Conservation (phyloP, 208 protist species). For the Leishmania tropica region DNA sequence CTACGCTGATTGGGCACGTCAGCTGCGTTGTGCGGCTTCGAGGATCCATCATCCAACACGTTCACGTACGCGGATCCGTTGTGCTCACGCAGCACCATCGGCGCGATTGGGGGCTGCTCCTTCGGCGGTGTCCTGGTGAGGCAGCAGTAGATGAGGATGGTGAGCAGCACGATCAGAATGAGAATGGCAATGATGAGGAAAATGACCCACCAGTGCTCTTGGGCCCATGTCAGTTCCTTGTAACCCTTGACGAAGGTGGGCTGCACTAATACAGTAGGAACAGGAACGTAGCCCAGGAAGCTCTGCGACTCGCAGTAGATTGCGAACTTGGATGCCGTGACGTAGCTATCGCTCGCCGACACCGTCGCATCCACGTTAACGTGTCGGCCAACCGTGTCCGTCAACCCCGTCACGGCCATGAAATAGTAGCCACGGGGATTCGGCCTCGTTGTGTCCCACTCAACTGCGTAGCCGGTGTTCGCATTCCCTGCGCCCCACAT, state of each 20-base stretch:
- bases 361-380: slow-evolving; percentile 17
- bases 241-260: slow-evolving; percentile 45
- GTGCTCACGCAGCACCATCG: slow-evolving; percentile 59
- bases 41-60: slow-evolving; percentile 7
- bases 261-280: slow-evolving; percentile 30
- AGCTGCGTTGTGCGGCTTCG: slow-evolving; percentile 7
- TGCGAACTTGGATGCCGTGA: slow-evolving; percentile 15
- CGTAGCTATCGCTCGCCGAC: background rate
- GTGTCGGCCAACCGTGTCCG: background rate
- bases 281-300: slow-evolving; percentile 11
- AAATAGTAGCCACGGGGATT: slow-evolving; percentile 16
- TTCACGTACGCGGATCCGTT: slow-evolving; percentile 32
- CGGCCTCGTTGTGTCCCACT: slow-evolving; percentile 3
- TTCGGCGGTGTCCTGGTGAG: slow-evolving; percentile 31
- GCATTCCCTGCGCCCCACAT: background rate
- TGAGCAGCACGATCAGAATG: slow-evolving; percentile 35
- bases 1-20: background rate
- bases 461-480: slow-evolving; percentile 4
- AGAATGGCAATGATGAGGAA: slow-evolving; percentile 40
- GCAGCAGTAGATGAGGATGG: slow-evolving; percentile 48
- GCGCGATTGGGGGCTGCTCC: slow-evolving; percentile 31
- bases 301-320: slow-evolving; percentile 45
- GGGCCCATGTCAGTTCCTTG: slow-evolving; percentile 58
- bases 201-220: slow-evolving; percentile 59
- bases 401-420: background rate